phyloP scores from a whole-genome alignment of 2,329 filamentous ascomycete genomes.

The Claviceps pazoutovae region DNA sequence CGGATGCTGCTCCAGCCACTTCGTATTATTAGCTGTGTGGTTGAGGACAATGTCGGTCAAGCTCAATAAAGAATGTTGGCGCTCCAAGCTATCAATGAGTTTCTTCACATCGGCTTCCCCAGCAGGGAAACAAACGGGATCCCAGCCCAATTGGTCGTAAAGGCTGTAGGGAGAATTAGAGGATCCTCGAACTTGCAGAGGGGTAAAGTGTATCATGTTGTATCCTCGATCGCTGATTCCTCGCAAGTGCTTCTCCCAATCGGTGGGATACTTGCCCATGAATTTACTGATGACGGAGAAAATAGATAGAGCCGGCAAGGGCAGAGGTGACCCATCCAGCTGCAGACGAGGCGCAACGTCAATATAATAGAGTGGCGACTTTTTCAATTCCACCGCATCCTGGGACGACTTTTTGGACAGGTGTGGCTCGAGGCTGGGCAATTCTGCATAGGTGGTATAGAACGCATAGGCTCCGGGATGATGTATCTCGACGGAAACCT shows the following conservation, averaged over 20 bases:
- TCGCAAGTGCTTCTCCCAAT: constrained; percentile 80
- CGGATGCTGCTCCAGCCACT: constrained; percentile 87
- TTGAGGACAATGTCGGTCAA: constrained; percentile 97
- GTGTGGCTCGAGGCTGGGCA: constrained; percentile 47
- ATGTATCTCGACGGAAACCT: constrained; percentile 78
- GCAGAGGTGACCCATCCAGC: constrained; percentile 60
- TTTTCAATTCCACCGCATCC: constrained; percentile 36
- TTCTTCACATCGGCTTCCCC: constrained; percentile 71
- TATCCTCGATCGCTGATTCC: constrained; percentile 87
- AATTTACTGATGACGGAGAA: constrained; percentile 97
- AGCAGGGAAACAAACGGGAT: constrained; percentile 64
- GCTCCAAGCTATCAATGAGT: constrained; percentile 69
- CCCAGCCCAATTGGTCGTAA: constrained; percentile 82
- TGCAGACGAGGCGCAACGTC: constrained; percentile 76
- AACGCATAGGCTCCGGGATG: constrained; percentile 81
- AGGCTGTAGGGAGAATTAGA: constrained; percentile 98
- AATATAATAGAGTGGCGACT: constrained; percentile 75
- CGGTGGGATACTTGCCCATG: constrained; percentile 80
- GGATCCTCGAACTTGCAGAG: constrained; percentile 70
- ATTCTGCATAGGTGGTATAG: constrained; percentile 81
- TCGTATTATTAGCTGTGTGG: constrained; percentile 90
- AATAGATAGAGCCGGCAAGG: constrained; percentile 74
- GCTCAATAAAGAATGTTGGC: constrained; percentile 70
- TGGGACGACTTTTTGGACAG: constrained; percentile 11
- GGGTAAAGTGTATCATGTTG: constrained; percentile 98